These are phyloP conservation scores for Mortierella sp. DNA, from an alignment of 371 early-diverging fungal species.

Conservation along the genomic window DNA sequence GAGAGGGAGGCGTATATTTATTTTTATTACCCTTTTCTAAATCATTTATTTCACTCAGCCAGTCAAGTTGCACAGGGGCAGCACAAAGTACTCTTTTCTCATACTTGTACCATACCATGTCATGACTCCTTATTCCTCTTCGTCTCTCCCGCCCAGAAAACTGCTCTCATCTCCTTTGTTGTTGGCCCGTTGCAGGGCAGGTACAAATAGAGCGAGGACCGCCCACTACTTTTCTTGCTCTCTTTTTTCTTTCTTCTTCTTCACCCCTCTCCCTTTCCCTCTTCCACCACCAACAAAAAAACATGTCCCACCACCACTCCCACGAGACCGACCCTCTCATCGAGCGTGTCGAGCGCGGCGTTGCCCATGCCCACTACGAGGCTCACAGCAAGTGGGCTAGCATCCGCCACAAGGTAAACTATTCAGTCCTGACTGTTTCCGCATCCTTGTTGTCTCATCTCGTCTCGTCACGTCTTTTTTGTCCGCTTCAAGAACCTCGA, in stretches of 20 bases:
- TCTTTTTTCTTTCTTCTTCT: background rate
- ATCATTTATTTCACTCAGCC: background rate
- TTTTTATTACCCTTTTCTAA: constrained; percentile 2
- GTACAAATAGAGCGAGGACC: background rate
- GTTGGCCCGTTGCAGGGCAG: constrained; percentile 9
- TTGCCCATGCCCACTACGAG: constrained; percentile 25
- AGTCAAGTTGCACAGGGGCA: background rate
- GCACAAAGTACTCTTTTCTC: background rate
- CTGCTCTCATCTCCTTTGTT: background rate
- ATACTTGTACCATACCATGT: background rate
- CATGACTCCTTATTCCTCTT: background rate
- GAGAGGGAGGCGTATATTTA: background rate
- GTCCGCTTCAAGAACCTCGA: too few relatives aligned
- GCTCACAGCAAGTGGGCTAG: constrained; percentile 50
- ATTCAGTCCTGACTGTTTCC: too few relatives aligned
- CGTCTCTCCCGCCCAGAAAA: background rate
- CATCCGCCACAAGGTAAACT: constrained; percentile 53
- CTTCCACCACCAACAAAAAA: background rate
- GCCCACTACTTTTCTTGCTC: background rate
- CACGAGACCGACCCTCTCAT: constrained; percentile 56
- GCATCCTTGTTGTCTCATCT: too few relatives aligned
- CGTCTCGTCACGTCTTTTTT: too few relatives aligned
- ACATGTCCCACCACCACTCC: constrained; percentile 27
- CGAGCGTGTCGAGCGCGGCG: constrained; percentile 47
- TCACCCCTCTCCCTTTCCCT: constrained; percentile 4